Conservation (phyloP, 768 basidiomycete species). For the Flagelloscypha sp. region DNA sequence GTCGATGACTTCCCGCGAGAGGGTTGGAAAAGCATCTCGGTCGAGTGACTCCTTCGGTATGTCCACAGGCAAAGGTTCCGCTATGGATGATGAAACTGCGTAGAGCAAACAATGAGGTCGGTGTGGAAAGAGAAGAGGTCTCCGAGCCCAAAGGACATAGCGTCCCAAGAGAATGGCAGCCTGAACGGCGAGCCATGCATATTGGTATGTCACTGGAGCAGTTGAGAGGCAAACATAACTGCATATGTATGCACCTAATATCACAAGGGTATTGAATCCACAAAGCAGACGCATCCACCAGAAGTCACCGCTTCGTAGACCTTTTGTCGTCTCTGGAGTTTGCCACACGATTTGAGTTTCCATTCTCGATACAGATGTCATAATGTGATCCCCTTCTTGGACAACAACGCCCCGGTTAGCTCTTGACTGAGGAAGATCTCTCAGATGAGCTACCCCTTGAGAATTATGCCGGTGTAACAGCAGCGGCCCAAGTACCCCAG, state of each 20-base stretch:
- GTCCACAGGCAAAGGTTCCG: background rate
- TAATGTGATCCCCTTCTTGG: background rate
- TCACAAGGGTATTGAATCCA: background rate
- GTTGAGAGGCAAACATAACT: background rate
- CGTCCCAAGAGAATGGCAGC: background rate
- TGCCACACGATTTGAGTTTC: background rate
- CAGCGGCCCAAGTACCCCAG: too few species aligned
- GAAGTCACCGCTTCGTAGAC: background rate
- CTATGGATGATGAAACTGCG: background rate
- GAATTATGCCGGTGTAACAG: too few species aligned
- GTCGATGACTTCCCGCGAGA: constrained; percentile 1
- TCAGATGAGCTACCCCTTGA: too few species aligned
- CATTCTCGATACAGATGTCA: background rate
- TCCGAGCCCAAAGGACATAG: background rate
- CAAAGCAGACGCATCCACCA: background rate
- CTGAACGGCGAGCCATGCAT: background rate
- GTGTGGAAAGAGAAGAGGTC: background rate
- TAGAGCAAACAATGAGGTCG: background rate
- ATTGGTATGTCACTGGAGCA: background rate
- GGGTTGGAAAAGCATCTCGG: background rate
- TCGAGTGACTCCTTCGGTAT: too few species aligned
- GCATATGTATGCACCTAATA: background rate
- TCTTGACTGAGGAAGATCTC: too few species aligned
- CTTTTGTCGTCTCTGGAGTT: background rate
- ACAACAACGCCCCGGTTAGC: too few species aligned